Evolutionary conservation across 495 filamentous ascomycete species (phyloP), one percentile per base, ranked within the genome.

Genomic region (Penicillium tannophilum): DNA sequence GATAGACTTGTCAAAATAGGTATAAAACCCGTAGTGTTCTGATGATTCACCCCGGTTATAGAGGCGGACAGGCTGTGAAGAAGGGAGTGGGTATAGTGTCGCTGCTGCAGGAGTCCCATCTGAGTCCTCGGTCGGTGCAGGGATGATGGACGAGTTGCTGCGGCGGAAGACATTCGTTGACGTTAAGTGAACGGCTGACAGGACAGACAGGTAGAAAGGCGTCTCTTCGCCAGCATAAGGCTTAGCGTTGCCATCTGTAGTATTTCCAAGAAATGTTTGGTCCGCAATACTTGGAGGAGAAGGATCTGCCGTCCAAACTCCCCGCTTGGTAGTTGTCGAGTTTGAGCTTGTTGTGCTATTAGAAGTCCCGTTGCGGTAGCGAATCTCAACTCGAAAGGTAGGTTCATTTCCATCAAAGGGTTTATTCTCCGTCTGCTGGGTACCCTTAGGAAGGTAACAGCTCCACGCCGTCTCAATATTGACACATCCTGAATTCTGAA

Each of bases 21-120:
- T 89, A 72, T 96, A 97, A 74, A 97, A 97, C 10, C 90, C 91
- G 72, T 95, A 98, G 74, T 96, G 91, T 68, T 98, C 94, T 0
- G 84, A 86, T 3, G 82, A 75, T 35, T 86, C 72, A 19, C 87
- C 92, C 23, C 91, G 88, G 72, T 98, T 88, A 76, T 90, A 97
- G 3, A 98, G 82, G 3, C 89, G 86, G 16, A 98, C 72, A 0
- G 91, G 94, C 62, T 98, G 94, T 33, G 90, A 85, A 1, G 69
- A 65, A 0, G 90, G 83, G 43, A 85, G 79, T 0, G 89, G 85
- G 55, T 79, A 79, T 24, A 97, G 80, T n/a, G 78, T 81, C 28
- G 89, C 88, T 0, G 87, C 75, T 6, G 90, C 86, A 2, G 86
- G 86, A n/a, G 84, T 86, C 30, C 90, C 89, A 66, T 94, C 85